A percentile compares a stretch with the other conserved stretches of the same genome.
phyloP scores from a whole-genome alignment of 768 basidiomycete genomes.

The Lactarius indigo region DNA sequence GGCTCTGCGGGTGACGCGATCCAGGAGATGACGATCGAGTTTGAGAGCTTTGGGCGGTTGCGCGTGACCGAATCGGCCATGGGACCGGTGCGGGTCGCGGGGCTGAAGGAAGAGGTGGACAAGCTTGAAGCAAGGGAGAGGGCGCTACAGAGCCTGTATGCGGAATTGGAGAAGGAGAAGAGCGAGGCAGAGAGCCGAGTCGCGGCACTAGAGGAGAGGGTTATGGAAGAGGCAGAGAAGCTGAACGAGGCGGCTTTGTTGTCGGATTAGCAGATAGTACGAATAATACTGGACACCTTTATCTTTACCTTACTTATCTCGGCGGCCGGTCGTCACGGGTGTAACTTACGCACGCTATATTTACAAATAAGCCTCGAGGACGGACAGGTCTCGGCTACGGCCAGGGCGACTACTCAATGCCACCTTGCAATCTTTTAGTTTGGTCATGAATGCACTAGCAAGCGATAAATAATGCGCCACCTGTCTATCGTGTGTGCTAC shows the following conservation, averaged over 20 bases:
- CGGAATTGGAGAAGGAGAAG: slow-evolving; percentile 74
- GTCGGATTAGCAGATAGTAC: background rate
- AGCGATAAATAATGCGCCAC: slow-evolving; percentile 6
- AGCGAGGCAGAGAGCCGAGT: slow-evolving; percentile 57
- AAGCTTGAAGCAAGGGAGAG: slow-evolving; percentile 72
- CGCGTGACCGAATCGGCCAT: slow-evolving; percentile 67
- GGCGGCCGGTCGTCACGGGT: background rate
- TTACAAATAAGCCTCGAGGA: too few relatives aligned
- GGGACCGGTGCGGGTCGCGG: slow-evolving; percentile 72
- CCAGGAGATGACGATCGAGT: slow-evolving; percentile 60
- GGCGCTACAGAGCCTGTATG: slow-evolving; percentile 76
- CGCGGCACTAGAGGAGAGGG: slow-evolving; percentile 70
- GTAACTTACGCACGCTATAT: too few relatives aligned
- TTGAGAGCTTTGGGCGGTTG: slow-evolving; percentile 76
- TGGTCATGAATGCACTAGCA: background rate
- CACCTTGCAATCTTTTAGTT: background rate
- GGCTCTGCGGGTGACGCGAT: slow-evolving; percentile 69
- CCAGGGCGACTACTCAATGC: background rate
- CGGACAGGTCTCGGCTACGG: background rate
- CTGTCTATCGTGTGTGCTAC: background rate
- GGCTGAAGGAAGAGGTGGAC: slow-evolving; percentile 86
- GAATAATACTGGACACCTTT: background rate
- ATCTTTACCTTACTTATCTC: background rate
- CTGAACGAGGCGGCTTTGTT: slow-evolving; percentile 74
- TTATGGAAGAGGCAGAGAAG: slow-evolving; percentile 83